Percentiles rank a stretch among this genome's conserved stretches.
These are phyloP conservation scores for Mortierella sp. DNA, from an alignment of 371 early-diverging fungal species.

Conservation along the genomic window DNA sequence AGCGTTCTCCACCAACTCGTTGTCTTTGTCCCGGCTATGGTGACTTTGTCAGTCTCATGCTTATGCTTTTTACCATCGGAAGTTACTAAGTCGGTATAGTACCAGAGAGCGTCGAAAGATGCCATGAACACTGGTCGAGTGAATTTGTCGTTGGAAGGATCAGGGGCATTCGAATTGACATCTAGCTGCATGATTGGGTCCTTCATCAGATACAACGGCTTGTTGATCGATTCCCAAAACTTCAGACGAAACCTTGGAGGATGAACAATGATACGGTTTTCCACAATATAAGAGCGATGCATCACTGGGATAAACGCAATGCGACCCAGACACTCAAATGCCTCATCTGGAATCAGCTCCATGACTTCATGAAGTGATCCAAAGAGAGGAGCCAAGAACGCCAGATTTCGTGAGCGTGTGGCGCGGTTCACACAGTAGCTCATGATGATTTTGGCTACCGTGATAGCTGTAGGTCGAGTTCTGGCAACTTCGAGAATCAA, in stretches of 20 bases:
- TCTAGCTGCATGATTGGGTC: conserved; percentile 22
- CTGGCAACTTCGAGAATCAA: conserved; percentile 2
- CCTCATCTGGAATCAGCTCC: conserved; percentile 4
- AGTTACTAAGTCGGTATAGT: neutral
- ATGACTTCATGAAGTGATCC: conserved; percentile 2
- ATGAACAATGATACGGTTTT: neutral
- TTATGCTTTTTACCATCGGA: neutral
- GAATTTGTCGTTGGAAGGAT: conserved; percentile 18
- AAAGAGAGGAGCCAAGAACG: conserved; percentile 18
- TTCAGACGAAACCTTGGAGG: neutral
- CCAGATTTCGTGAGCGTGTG: conserved; percentile 6
- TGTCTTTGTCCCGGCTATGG: too few species aligned
- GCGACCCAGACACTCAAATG: neutral
- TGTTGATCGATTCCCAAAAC: conserved; percentile 2
- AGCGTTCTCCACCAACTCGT: conserved; percentile 19
- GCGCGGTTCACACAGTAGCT: conserved; percentile 25
- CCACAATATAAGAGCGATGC: conserved; percentile 17
- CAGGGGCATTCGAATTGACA: neutral
- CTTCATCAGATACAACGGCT: neutral
- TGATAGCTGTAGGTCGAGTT: neutral
- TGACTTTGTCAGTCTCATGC: neutral
- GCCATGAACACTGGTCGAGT: conserved; percentile 15
- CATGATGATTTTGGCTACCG: conserved; percentile 9
- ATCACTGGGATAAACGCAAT: conserved; percentile 21
- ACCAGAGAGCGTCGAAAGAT: conserved; percentile 24